A percentile compares a stretch with the other conserved stretches of the same genome.
phyloP scores from a whole-genome alignment of 176 grass and related monocot genomes.

The Rhipidocladum racemiflorum region DNA sequence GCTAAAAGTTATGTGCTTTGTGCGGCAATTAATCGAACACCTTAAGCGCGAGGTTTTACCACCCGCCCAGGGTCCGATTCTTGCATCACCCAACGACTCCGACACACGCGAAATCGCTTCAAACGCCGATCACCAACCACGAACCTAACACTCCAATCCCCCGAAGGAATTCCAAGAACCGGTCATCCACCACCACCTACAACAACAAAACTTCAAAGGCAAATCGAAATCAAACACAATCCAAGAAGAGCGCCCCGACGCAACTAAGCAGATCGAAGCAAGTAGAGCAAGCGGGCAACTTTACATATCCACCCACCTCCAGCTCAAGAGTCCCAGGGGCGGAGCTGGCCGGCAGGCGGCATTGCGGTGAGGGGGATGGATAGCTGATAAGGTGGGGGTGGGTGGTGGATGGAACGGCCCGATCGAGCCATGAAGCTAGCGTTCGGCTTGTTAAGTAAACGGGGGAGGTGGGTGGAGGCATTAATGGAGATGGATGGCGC shows the following conservation, averaged over 20 bases:
- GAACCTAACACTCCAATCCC: background rate
- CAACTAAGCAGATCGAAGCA: background rate
- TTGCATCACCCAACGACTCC: slow-evolving; percentile 27
- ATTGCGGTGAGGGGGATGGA: background rate
- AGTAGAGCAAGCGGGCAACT: background rate
- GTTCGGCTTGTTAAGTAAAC: slow-evolving; percentile 1
- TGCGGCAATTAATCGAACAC: slow-evolving; percentile 32
- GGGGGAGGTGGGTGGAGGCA: slow-evolving; percentile 38
- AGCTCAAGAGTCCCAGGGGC: slow-evolving; percentile 29
- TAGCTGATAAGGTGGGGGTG: slow-evolving; percentile 7
- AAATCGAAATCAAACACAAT: background rate
- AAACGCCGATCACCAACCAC: slow-evolving; percentile 43
- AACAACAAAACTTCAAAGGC: slow-evolving; percentile 3
- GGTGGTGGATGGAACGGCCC: slow-evolving; percentile 12
- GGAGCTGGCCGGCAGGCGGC: slow-evolving; percentile 38
- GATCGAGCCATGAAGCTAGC: slow-evolving; percentile 6
- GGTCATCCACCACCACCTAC: slow-evolving; percentile 56
- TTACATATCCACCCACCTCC: slow-evolving; percentile 43
- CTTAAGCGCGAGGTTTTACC: slow-evolving; percentile 20
- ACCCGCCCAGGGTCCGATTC: background rate
- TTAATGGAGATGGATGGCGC: slow-evolving; percentile 46
- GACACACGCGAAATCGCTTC: slow-evolving; percentile 17
- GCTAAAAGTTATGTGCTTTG: background rate
- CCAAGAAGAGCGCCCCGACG: background rate
- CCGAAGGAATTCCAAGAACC: background rate